phyloP scores from a whole-genome alignment of 108 stramenopile species.

The Cyclotella atomus region DNA sequence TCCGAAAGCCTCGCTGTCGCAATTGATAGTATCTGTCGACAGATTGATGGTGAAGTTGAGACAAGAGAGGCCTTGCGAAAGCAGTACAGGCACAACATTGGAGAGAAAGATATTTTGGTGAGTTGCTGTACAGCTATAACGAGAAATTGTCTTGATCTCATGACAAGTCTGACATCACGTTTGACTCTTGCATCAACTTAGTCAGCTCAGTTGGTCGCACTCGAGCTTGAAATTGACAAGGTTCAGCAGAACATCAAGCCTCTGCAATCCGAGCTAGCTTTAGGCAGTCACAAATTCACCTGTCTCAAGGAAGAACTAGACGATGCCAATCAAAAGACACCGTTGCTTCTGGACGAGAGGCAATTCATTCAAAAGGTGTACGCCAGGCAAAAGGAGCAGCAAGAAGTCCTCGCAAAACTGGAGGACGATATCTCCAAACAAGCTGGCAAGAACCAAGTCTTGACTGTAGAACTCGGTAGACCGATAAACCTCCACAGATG shows the following conservation, averaged over 20 bases:
- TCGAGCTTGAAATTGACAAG: slow-evolving; percentile 4
- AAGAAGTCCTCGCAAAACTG: slow-evolving; percentile 7
- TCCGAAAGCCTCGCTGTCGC: not conserved
- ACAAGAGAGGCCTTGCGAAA: slow-evolving; percentile 13
- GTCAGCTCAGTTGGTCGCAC: slow-evolving; percentile 15
- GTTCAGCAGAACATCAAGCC: not conserved
- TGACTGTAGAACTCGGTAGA: slow-evolving; percentile 21
- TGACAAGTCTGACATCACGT: not conserved
- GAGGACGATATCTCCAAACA: slow-evolving; percentile 18
- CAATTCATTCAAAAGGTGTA: not conserved
- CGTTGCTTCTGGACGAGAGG: slow-evolving; percentile 11
- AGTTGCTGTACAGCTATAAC: too few species aligned
- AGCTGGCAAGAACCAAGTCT: slow-evolving; percentile 6
- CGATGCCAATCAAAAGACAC: not conserved
- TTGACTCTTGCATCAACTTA: not conserved
- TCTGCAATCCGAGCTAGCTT: not conserved
- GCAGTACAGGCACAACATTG: not conserved
- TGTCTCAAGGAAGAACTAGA: slow-evolving; percentile 1
- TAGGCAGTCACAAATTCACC: not conserved
- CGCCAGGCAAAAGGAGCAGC: slow-evolving; percentile 17
- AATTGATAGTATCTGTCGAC: slow-evolving; percentile 6
- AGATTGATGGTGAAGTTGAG: slow-evolving; percentile 18
- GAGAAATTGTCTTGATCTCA: not conserved
- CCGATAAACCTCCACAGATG: slow-evolving; percentile 23
- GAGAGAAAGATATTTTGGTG: not conserved